Conservation (phyloP, 345 rosid genomes). For the Populus davidiana region DNA sequence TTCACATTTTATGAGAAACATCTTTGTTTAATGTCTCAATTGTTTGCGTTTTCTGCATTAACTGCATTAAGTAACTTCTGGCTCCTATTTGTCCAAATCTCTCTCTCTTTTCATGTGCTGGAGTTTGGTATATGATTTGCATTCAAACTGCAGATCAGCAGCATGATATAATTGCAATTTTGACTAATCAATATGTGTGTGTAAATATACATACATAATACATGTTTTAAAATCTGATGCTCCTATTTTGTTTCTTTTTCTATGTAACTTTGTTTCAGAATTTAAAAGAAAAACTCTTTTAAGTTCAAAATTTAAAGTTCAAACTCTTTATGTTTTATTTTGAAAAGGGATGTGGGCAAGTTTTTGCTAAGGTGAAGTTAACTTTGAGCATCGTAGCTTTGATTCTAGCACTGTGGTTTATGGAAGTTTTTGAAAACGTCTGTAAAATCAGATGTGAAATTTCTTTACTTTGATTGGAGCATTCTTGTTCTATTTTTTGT, state of each 20-base stretch:
- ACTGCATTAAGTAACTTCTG: neutral
- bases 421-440: neutral
- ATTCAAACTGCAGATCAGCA: neutral
- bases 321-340: neutral
- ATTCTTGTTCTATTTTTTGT: neutral
- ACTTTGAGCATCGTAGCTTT: neutral
- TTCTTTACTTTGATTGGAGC: neutral
- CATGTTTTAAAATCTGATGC: neutral
- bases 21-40: neutral
- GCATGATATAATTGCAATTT: neutral
- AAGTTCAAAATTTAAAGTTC: neutral
- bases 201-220: neutral
- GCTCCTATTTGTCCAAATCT: neutral
- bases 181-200: neutral
- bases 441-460: neutral
- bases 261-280: neutral
- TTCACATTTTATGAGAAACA: neutral
- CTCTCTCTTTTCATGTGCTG: neutral
- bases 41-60: neutral
- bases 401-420: neutral
- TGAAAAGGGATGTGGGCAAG: neutral
- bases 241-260: neutral
- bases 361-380: neutral
- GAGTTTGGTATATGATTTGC: neutral
- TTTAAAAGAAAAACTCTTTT: neutral